Evolutionary conservation across 1,284 basidiomycete genomes (phyloP).

Genomic region (Porodaedalea pini): DNA sequence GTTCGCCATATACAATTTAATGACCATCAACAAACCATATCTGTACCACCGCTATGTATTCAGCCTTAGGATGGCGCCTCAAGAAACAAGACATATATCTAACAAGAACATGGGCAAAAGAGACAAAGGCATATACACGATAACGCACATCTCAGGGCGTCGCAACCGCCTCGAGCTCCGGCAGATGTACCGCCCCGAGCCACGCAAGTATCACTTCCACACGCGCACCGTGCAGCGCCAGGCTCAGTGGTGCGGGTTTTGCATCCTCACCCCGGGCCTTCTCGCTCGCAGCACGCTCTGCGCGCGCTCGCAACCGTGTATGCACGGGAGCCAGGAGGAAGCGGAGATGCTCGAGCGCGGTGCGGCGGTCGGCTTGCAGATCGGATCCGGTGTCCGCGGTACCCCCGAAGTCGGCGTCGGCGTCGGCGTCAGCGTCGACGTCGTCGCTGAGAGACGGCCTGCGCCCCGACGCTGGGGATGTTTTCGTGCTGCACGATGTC

Average conservation of each 20-base stretch:
- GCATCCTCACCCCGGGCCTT: constrained; percentile 36
- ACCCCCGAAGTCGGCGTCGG: constrained; percentile 21
- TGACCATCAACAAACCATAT: too few species aligned
- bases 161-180: constrained; percentile 55
- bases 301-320: constrained; percentile 52
- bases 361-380: constrained; percentile 36
- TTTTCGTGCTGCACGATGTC: constrained; percentile 2
- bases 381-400: constrained; percentile 21
- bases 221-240: constrained; percentile 76
- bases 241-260: constrained; percentile 64
- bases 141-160: constrained; percentile 24
- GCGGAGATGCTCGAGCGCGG: constrained; percentile 58
- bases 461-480: constrained; percentile 11
- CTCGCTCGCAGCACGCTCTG: constrained; percentile 41
- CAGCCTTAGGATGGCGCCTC: too few species aligned
- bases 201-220: constrained; percentile 80
- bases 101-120: too few species aligned
- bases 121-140: neutral
- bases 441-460: constrained; percentile 13
- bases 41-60: too few species aligned
- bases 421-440: constrained; percentile 26
- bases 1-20: too few species aligned
- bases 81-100: too few species aligned
- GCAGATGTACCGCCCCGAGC: constrained; percentile 72
- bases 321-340: constrained; percentile 66